phyloP scores from a whole-genome alignment of 129 eudicot species.

The Lonicera japonica region DNA sequence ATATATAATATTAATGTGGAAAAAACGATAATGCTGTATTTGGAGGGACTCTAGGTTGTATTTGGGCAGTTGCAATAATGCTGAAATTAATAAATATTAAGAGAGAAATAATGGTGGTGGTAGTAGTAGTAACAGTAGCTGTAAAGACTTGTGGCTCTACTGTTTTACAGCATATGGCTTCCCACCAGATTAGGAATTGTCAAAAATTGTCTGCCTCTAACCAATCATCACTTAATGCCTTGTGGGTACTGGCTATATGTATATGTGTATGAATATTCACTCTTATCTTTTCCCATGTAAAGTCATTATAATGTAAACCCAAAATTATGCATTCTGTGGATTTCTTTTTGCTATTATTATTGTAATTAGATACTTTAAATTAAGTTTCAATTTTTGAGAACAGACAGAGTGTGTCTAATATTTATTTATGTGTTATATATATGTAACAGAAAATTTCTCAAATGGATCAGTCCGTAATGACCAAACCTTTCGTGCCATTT shows the following conservation, averaged over 20 bases:
- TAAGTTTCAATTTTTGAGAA: too few species aligned
- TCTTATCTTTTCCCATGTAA: not conserved
- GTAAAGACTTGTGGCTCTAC: conserved; percentile 9
- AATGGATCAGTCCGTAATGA: too few species aligned
- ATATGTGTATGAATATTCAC: too few species aligned
- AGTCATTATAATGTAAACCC: too few species aligned
- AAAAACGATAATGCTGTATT: not conserved
- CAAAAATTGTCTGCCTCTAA: conserved; percentile 4
- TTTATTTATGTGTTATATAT: too few species aligned
- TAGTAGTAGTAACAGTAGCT: conserved; percentile 1
- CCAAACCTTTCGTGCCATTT: too few species aligned
- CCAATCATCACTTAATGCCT: conserved; percentile 20
- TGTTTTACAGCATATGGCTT: conserved; percentile 8
- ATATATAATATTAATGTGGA: not conserved
- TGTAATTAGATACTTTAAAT: too few species aligned
- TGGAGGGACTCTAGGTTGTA: not conserved
- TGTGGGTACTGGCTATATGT: conserved; percentile 1
- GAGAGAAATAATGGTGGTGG: not conserved
- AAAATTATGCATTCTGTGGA: too few species aligned
- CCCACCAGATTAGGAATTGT: conserved; percentile 17
- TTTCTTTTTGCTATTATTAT: too few species aligned
- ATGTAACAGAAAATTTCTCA: too few species aligned
- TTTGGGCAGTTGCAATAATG: not conserved
- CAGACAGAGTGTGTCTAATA: too few species aligned
- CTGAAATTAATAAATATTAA: not conserved